Percentiles rank a stretch among this genome's conserved stretches.
Evolutionary conservation across 176 grass and related monocot genomes (phyloP).

Genomic region (Carex myosuroides): DNA sequence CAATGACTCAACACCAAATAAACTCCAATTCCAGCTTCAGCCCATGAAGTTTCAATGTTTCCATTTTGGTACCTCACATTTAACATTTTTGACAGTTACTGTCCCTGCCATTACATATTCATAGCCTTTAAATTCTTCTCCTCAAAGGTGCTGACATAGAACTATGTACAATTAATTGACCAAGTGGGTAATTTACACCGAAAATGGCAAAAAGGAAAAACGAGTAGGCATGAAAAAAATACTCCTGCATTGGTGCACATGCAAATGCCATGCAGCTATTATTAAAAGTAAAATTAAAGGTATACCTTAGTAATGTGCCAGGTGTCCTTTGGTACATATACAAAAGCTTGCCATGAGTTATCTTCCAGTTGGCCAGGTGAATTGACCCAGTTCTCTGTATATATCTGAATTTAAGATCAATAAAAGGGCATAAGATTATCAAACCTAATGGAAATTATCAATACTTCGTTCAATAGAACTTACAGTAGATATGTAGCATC

Average conservation of each 20-base stretch:
- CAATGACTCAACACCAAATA: neutral
- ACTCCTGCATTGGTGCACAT: neutral
- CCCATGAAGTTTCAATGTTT: neutral
- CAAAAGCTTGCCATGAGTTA: constrained; percentile 94
- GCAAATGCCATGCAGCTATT: neutral
- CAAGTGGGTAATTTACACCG: neutral
- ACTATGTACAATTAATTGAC: neutral
- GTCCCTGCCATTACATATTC: neutral
- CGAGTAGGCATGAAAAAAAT: neutral
- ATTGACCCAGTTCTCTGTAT: constrained; percentile 96
- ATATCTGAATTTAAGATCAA: constrained; percentile 56
- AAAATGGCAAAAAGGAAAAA: neutral
- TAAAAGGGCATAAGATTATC: neutral
- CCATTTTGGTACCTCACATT: neutral
- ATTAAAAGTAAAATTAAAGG: neutral
- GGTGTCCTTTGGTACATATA: constrained; percentile 46
- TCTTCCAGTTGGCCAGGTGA: constrained; percentile 88
- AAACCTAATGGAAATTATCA: constrained; percentile 10
- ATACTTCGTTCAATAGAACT: neutral
- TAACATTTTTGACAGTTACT: neutral
- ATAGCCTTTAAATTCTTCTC: neutral
- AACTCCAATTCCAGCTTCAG: neutral
- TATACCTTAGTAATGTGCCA: constrained; percentile 76
- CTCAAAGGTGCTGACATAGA: neutral
- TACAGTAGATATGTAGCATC: constrained; percentile 97